These are phyloP conservation scores for Hemileccinum rubropunctum DNA, from an alignment of 768 basidiomycete species.

Conservation along the genomic window DNA sequence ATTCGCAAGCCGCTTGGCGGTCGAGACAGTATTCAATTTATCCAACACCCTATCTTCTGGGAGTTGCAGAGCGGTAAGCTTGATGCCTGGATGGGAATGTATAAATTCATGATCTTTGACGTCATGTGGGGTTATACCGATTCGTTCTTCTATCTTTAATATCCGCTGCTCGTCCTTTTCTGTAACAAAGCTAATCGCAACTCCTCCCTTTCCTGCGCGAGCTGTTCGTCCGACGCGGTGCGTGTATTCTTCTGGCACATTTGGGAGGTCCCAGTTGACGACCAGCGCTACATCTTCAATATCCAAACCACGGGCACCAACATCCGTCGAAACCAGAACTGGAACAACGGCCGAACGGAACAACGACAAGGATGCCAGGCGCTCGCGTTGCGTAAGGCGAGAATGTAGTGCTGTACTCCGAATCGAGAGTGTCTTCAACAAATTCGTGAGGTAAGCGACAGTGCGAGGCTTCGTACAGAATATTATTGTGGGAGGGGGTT, in stretches of 20 bases:
- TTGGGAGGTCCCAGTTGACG: conserved; percentile 95
- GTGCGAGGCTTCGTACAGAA: conserved; percentile 86
- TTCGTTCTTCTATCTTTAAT: conserved; percentile 77
- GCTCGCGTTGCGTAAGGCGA: conserved; percentile 87
- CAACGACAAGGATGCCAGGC: conserved; percentile 76
- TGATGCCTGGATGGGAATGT: conserved; percentile 50
- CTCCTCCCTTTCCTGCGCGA: conserved; percentile 83
- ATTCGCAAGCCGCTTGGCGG: conserved; percentile 88
- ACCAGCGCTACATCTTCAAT: conserved; percentile 96
- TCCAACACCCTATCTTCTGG: conserved; percentile 83
- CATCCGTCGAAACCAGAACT: conserved; percentile 91
- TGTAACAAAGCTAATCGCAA: conserved; percentile 93
- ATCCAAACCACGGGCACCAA: conserved; percentile 92
- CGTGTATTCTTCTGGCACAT: conserved; percentile 89
- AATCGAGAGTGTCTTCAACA: conserved; percentile 77
- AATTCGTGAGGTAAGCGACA: conserved; percentile 80
- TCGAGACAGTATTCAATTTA: conserved; percentile 83
- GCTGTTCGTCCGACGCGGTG: conserved; percentile 95
- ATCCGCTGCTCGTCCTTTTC: conserved; percentile 89
- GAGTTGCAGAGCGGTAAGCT: conserved; percentile 69
- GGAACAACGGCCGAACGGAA: conserved; percentile 88
- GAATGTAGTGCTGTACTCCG: conserved; percentile 91
- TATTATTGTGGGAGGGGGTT: conserved; percentile 95
- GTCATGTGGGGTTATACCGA: conserved; percentile 53
- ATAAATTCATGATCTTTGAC: neutral